Evolutionary conservation across 352 stramenopile genomes (phyloP), one percentile per base, ranked within the genome.

Genomic region (Phytophthora cactorum): DNA sequence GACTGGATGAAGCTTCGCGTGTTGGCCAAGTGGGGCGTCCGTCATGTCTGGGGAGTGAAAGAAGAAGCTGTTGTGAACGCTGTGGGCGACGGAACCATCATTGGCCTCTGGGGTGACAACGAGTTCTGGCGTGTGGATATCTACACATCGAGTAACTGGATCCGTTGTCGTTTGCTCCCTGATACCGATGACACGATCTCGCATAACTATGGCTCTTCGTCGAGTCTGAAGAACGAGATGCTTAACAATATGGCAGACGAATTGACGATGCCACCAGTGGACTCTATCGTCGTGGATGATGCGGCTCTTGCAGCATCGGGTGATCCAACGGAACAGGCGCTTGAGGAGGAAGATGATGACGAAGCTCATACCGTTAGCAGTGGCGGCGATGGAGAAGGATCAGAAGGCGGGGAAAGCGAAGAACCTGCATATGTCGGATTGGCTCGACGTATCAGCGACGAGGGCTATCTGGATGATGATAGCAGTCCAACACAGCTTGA

Each of bases 121-220:
- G 83, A 91, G 51, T 93, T 89, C 29, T 95, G 85, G 87, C 77
- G 86, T 47, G 59, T 95, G 14, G 87, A 95, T 62, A 85, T 78
- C 22, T 95, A 93, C 56, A 95, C 87, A n/a, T 95, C 87, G 5
- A 93, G 85, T 63, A 95, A 95, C 46, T 95, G 85, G 85, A 91
- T 93, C 31, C 87, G 87, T 11, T 92, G 84, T 61, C 85, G 87
- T n/a, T 56, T 95, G 22, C 63, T 95, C 9, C 87, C 87, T 1
- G 87, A 95, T 47, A 93, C 85, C 0, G 83, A 93, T 55, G 85
- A 93, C 58, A 90, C 84, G 36, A 70, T 82, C 55, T 73, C 81
- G 41, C 72, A 78, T 46, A 71, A 82, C 38, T 90, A 79, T 56
- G 46, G 43, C n/a, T 67, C 78, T 14, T 53, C 55, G 38, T 63